These are phyloP conservation scores for Pythium sukuiense DNA, from an alignment of 352 stramenopile species.

Conservation along the genomic window DNA sequence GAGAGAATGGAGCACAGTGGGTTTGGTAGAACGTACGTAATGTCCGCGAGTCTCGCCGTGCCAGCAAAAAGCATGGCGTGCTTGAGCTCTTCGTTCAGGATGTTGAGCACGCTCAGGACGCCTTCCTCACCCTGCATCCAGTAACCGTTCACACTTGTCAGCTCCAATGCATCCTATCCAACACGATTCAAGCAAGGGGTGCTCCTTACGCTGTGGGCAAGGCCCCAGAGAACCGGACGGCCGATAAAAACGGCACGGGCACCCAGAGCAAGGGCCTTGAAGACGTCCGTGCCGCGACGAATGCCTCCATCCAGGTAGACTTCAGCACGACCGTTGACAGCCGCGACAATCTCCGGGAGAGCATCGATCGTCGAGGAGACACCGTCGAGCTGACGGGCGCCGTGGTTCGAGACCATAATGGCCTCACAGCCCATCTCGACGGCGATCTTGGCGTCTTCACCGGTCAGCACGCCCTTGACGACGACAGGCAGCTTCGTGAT, in stretches of 20 bases:
- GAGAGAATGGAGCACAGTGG: not conserved
- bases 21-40: conserved; percentile 41
- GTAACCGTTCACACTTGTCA: not conserved
- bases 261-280: conserved; percentile 93
- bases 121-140: conserved; percentile 82
- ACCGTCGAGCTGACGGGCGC: conserved; percentile 90
- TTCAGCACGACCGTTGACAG: conserved; percentile 79
- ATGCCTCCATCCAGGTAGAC: conserved; percentile 95
- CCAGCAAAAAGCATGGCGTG: conserved; percentile 91
- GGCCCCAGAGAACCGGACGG: conserved; percentile 93
- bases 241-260: conserved; percentile 94
- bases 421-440: conserved; percentile 89
- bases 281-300: conserved; percentile 93
- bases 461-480: conserved; percentile 93
- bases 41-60: conserved; percentile 65
- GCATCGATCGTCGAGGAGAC: conserved; percentile 91
- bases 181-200: not conserved
- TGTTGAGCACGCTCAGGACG: conserved; percentile 86
- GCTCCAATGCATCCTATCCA: not conserved
- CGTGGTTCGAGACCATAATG: conserved; percentile 94
- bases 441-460: conserved; percentile 90
- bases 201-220: conserved; percentile 82
- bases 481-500: conserved; percentile 91
- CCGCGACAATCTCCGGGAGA: conserved; percentile 88
- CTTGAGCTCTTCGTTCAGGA: conserved; percentile 92